A percentile compares a stretch with the other conserved stretches of the same genome.
Evolutionary conservation across 768 basidiomycete genomes (phyloP).

Genomic region (Suillus weaverae): DNA sequence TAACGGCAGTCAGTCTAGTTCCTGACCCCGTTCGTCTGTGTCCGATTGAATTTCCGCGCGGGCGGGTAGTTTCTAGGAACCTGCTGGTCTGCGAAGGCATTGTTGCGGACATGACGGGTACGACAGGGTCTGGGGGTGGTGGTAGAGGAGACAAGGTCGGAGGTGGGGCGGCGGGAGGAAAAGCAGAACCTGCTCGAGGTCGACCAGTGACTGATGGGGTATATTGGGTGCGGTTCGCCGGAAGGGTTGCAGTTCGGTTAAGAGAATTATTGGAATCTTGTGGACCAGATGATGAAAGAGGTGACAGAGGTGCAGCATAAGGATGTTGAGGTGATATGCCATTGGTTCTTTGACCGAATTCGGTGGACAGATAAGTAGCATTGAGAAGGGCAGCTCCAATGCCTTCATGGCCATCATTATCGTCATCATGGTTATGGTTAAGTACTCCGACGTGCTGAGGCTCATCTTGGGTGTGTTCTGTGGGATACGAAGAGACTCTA

Average conservation of each 20-base stretch:
- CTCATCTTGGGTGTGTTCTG: slow-evolving; percentile 40
- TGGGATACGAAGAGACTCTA: slow-evolving; percentile 46
- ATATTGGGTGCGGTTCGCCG: slow-evolving; percentile 29
- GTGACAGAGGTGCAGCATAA: slow-evolving; percentile 42
- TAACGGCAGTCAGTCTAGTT: slow-evolving; percentile 56
- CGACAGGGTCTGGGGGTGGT: slow-evolving; percentile 44
- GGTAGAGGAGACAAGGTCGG: slow-evolving; percentile 62
- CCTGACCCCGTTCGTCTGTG: slow-evolving; percentile 59
- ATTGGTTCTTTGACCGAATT: slow-evolving; percentile 15
- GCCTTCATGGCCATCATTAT: slow-evolving; percentile 41
- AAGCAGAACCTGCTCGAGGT: slow-evolving; percentile 55
- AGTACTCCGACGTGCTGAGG: slow-evolving; percentile 18
- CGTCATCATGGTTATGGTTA: slow-evolving; percentile 27
- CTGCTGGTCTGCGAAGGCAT: slow-evolving; percentile 32
- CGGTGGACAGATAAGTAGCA: slow-evolving; percentile 30
- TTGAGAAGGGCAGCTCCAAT: slow-evolving; percentile 48
- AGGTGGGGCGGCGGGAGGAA: slow-evolving; percentile 67
- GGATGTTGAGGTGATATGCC: slow-evolving; percentile 40
- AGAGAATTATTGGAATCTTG: slow-evolving; percentile 20
- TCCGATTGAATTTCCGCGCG: slow-evolving; percentile 49
- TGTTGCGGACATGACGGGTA: slow-evolving; percentile 28
- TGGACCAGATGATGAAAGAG: slow-evolving; percentile 15
- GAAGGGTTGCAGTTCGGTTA: slow-evolving; percentile 38
- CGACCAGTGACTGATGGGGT: slow-evolving; percentile 33
- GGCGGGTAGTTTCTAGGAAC: slow-evolving; percentile 39